phyloP scores from a whole-genome alignment of 1,139 yeast genomes.

The Nakaseomyces bracarensis region DNA sequence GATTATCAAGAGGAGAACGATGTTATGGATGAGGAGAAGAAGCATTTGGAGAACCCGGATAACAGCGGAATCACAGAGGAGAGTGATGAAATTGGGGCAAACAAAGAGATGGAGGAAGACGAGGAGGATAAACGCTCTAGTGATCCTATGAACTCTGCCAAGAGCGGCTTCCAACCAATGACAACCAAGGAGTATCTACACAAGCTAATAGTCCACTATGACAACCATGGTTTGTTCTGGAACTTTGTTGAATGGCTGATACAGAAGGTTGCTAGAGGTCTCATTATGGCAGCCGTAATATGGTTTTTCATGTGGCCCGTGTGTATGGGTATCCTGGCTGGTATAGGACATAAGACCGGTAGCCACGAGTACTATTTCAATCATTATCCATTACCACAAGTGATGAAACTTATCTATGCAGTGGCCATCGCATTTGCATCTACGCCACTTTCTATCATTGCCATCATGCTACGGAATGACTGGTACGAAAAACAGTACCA shows the following conservation, averaged over 20 bases:
- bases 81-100: neutral
- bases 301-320: slow-evolving; percentile 24
- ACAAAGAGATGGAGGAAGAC: neutral
- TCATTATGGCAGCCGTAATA: slow-evolving; percentile 13
- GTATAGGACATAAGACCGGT: slow-evolving; percentile 16
- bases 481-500: slow-evolving; percentile 10
- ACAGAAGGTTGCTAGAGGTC: slow-evolving; percentile 16
- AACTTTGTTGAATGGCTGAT: slow-evolving; percentile 17
- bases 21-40: neutral
- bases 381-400: slow-evolving; percentile 21
- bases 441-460: slow-evolving; percentile 18
- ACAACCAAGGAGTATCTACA: slow-evolving; percentile 5
- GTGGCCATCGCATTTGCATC: slow-evolving; percentile 17
- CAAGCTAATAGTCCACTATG: slow-evolving; percentile 12
- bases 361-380: slow-evolving; percentile 17
- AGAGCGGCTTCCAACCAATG: neutral
- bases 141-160: neutral
- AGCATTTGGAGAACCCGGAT: neutral
- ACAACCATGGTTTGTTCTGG: slow-evolving; percentile 11
- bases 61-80: neutral
- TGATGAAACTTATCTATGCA: slow-evolving; percentile 20
- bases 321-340: slow-evolving; percentile 24
- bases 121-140: neutral
- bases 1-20: neutral
- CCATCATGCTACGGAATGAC: slow-evolving; percentile 17